Evolutionary conservation across 805 yeast species (phyloP), one percentile per base, ranked within the genome.

Genomic region (Lachancea sp.): DNA sequence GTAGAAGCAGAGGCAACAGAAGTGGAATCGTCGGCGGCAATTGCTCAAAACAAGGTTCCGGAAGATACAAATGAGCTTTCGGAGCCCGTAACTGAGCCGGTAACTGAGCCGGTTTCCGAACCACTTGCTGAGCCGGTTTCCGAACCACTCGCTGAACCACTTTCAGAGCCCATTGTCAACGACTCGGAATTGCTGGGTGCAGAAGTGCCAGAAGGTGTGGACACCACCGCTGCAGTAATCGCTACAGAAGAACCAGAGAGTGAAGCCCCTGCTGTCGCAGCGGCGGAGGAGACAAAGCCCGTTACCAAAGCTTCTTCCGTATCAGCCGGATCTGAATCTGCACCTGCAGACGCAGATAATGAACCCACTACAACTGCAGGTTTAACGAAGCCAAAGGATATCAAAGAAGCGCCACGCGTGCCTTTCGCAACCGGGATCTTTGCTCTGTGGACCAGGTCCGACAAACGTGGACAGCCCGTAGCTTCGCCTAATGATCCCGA

Each of bases 401-500:
- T 44, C 31, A 41, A 26, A 34, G 34, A 40, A 8, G 52, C 49
- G 3, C 58, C 58, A 3, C 50, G 50, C 31, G 55, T 55, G 13
- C 47, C 53, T 15, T 43, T 53, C 35, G 34, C 42, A 2, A 36
- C 37, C 43, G 47, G 42, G 3, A 34, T 44, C 25, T 44, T 44
- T 26, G 50, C 46, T 8, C 44, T 48, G 5, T 48, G 46, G 46
- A 47, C 43, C 18, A 46, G 49, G 16, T 38, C 49, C 22, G 42
- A 44, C 41, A 42, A 37, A 18, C 36, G 38, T 10, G 47, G 47
- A 18, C 46, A 42, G 29, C 62, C 60, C 25, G 44, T 52, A 12
- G 66, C 67, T 2, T 52, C 63, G 13, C 63, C 64, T 3, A 57
- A 61, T 15, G 57, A 59, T 18, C 62, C 59, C 4, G 67, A 63